These are phyloP conservation scores for Aspergillus hancockii DNA, from an alignment of 495 filamentous ascomycete species.

Conservation along the genomic window DNA sequence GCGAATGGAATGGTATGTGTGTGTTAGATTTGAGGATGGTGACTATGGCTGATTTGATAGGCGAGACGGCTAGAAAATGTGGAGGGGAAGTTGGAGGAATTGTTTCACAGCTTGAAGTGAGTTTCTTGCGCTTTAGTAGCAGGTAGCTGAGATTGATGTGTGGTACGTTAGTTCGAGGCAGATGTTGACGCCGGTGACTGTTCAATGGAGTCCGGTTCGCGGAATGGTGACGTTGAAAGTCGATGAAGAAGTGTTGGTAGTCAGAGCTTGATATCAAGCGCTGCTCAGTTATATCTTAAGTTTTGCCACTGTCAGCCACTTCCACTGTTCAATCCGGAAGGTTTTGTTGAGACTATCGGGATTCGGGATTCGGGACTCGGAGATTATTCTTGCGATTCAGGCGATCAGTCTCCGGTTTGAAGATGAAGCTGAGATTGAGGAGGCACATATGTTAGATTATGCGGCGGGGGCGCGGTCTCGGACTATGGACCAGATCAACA, in stretches of 20 bases:
- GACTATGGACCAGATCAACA: slow-evolving; percentile 32
- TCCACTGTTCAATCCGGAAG: slow-evolving; percentile 33
- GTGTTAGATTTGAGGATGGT: neutral
- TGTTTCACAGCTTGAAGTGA: slow-evolving; percentile 30
- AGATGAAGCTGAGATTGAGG: slow-evolving; percentile 13
- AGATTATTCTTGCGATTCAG: slow-evolving; percentile 39
- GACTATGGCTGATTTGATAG: slow-evolving; percentile 22
- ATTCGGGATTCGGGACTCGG: slow-evolving; percentile 30
- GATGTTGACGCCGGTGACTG: slow-evolving; percentile 4
- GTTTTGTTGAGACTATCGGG: slow-evolving; percentile 23
- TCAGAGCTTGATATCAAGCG: slow-evolving; percentile 9
- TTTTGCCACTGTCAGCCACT: slow-evolving; percentile 45
- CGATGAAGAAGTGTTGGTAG: neutral
- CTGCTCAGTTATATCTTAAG: slow-evolving; percentile 28
- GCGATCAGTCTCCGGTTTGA: slow-evolving; percentile 38
- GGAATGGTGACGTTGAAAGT: neutral
- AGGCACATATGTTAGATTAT: slow-evolving; percentile 24
- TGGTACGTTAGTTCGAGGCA: neutral
- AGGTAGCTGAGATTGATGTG: slow-evolving; percentile 2
- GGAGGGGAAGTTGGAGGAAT: slow-evolving; percentile 38
- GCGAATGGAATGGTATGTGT: slow-evolving; percentile 20
- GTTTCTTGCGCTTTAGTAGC: slow-evolving; percentile 4
- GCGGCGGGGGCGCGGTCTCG: slow-evolving; percentile 30
- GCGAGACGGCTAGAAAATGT: slow-evolving; percentile 39
- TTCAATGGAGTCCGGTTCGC: slow-evolving; percentile 4